phyloP scores from a whole-genome alignment of 805 yeast species.

The Candida peoriensis region DNA sequence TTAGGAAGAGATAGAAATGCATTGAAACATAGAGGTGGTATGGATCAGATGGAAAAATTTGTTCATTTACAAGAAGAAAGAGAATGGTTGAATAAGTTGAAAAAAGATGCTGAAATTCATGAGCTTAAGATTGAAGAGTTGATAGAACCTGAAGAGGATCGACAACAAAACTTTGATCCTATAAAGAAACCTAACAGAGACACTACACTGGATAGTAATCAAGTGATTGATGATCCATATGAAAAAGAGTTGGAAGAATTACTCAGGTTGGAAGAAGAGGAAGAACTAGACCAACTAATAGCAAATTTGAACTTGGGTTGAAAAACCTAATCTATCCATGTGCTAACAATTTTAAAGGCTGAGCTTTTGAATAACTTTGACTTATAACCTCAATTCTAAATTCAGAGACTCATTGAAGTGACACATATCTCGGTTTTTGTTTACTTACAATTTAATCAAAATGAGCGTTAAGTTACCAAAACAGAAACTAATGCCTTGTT shows the following conservation, averaged over 20 bases:
- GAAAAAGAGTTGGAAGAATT: slow-evolving; percentile 3
- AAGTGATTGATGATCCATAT: not conserved
- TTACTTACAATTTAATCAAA: too few species aligned
- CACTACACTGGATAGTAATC: not conserved
- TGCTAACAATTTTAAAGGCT: too few species aligned
- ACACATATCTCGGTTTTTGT: too few species aligned
- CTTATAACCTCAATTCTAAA: too few species aligned
- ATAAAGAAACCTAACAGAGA: not conserved
- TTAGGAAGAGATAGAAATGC: slow-evolving; percentile 11
- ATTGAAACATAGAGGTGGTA: slow-evolving; percentile 18
- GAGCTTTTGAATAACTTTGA: too few species aligned
- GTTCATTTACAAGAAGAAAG: slow-evolving; percentile 11
- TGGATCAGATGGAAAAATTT: slow-evolving; percentile 17
- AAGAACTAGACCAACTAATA: slow-evolving; percentile 7
- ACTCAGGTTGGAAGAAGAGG: slow-evolving; percentile 4
- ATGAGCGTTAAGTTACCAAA: too few species aligned
- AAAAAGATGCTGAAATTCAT: slow-evolving; percentile 9
- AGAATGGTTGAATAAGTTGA: slow-evolving; percentile 2
- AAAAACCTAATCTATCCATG: too few species aligned
- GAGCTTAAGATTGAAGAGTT: slow-evolving; percentile 6
- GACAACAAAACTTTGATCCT: not conserved
- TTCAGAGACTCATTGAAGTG: too few species aligned
- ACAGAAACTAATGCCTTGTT: too few species aligned
- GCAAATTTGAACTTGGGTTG: slow-evolving; percentile 1
- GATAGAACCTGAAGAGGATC: slow-evolving; percentile 5